Conservation (phyloP, 2,329 filamentous ascomycete species). For the Neoascochyta sp. region DNA sequence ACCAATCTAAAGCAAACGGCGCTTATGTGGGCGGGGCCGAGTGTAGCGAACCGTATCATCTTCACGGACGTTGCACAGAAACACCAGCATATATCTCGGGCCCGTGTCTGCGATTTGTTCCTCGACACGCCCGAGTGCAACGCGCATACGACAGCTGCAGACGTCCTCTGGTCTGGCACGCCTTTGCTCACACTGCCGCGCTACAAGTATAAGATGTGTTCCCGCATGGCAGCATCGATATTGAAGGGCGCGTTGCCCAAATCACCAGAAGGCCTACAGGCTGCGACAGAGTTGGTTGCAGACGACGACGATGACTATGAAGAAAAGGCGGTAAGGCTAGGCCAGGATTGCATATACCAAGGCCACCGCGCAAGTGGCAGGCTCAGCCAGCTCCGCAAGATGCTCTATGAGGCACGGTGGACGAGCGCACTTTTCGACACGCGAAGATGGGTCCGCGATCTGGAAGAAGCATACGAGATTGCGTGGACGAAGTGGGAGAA, state of each 20-base stretch:
- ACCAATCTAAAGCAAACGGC: conserved; percentile 78
- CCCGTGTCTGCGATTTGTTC: conserved; percentile 88
- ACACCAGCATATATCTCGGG: conserved; percentile 86
- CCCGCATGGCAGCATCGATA: conserved; percentile 94
- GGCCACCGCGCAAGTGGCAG: conserved; percentile 53
- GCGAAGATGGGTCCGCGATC: conserved; percentile 79
- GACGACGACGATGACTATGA: conserved; percentile 80
- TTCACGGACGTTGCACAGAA: conserved; percentile 98
- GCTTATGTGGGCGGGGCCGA: conserved; percentile 73
- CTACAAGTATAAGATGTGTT: conserved; percentile 98
- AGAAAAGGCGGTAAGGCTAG: conserved; percentile 46
- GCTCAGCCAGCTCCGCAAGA: conserved; percentile 70
- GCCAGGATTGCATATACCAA: conserved; percentile 30
- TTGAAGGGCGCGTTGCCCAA: conserved; percentile 83
- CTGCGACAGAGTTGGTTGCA: conserved; percentile 73
- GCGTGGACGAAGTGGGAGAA: conserved; percentile 86
- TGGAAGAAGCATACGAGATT: conserved; percentile 83
- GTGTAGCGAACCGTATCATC: conserved; percentile 80
- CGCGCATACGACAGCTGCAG: conserved; percentile 93
- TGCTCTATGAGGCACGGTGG: conserved; percentile 83
- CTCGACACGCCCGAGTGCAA: conserved; percentile 98
- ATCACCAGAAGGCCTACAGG: conserved; percentile 60
- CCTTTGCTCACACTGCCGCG: conserved; percentile 85
- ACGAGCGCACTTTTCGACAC: conserved; percentile 88
- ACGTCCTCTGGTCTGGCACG: conserved; percentile 94